Evolutionary conservation across 2,329 filamentous ascomycete genomes (phyloP), one percentile per base, ranked within the genome.

Genomic region (Zasmidium cellare): DNA sequence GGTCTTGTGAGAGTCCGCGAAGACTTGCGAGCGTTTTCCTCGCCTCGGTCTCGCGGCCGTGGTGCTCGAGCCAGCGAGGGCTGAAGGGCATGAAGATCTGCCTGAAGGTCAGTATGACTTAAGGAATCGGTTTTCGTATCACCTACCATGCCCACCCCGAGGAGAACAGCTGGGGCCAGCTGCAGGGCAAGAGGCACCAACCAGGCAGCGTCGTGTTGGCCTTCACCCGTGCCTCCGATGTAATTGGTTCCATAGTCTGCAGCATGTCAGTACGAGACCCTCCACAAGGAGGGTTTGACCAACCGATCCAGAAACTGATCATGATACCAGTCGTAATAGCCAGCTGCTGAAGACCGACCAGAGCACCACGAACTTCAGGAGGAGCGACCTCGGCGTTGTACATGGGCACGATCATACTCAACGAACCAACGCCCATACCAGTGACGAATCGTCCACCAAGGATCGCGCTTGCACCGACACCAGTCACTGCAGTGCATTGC

Each of bases 21-120:
- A 93, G 83, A 51, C 71, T 78, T 0, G 88, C 84, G 1, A 93
- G 79, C 1, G 86, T 84, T 9, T 71, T 70, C 16, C 84, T 82
- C 0, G 87, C 87, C 70, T 92, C 89, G 0, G 80, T 80, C 67
- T 92, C 88, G 35, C 88, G 85, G 56, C 77, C 79, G 66, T 89
- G 86, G 70, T 91, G 85, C 9, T 89, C 76, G 1, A 93, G 81
- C 88, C 88, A 92, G 64, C 90, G 82, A 0, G 90, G 90, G 0
- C 84, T 88, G 74, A 89, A 91, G 0, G 89, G 90, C 88, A 92
- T 90, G 75, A 90, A 65, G 18, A 64, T 55, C 35, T 41, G 5
- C n/a, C n/a, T 14, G 35, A 41, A 18, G 35, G 16, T 41, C 16
- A 41, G 35, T 18, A 6, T 16, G 7, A 18, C 3, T 9, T 41